These are phyloP conservation scores for Raffaelea arxii DNA, from an alignment of 2,329 filamentous ascomycete species.

Conservation along the genomic window DNA sequence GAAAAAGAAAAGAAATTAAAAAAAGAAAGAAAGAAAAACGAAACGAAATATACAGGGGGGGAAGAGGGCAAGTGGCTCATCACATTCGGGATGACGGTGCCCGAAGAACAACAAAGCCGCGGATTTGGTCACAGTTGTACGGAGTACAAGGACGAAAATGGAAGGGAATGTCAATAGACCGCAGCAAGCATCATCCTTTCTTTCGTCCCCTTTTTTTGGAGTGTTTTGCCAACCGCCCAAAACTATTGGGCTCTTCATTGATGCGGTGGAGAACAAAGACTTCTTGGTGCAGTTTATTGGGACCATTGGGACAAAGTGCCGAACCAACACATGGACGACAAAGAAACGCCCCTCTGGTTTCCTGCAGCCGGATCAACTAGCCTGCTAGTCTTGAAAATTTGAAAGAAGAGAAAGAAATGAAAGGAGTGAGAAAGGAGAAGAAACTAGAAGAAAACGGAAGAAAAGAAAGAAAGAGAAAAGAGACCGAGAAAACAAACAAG, in stretches of 20 bases:
- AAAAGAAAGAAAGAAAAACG: background rate
- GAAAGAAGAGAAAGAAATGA: background rate
- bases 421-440: background rate
- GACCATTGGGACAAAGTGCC: slow-evolving; percentile 10
- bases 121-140: slow-evolving; percentile 1
- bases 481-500: background rate
- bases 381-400: background rate
- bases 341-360: slow-evolving; percentile 4
- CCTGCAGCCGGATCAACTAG: background rate
- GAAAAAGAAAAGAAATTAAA: background rate
- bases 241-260: slow-evolving; percentile 2
- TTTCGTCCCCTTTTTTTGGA: too few species aligned
- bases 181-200: slow-evolving; percentile 5
- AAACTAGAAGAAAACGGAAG: background rate
- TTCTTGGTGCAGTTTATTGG: slow-evolving; percentile 5
- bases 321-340: slow-evolving; percentile 9
- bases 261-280: slow-evolving; percentile 11
- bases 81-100: background rate
- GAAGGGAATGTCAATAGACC: background rate
- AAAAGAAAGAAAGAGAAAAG: background rate
- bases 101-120: slow-evolving; percentile 10
- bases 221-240: background rate
- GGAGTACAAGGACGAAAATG: background rate
- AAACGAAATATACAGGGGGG: background rate
- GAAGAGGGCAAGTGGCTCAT: background rate